Base-by-base conservation (phyloP, 2,329 filamentous ascomycete genomes). In the Ascomycota sp. region DNA sequence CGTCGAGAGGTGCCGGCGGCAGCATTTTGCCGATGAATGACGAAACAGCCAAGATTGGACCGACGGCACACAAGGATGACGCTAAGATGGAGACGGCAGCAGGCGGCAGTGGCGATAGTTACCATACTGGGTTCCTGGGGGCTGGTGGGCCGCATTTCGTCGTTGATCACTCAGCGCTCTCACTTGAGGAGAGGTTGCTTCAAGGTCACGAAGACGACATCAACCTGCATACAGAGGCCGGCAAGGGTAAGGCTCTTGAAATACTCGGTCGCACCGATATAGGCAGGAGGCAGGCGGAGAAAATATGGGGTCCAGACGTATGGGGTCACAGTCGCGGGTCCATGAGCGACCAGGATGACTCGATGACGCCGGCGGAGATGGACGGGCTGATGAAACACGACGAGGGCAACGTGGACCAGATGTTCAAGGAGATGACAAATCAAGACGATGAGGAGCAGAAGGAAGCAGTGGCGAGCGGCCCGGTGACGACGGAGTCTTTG, bases 341-440 rank as follows among this genome's bases (percentile, higher is more conserved):
- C 8, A 43, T 49, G 20, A 38, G 41, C 15, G 38, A 44, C 9
- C 34, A 35, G 4, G 37, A 34, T 15, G 38, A 41, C 27, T 41
- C 45, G 8, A 40, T 50, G 28, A 38, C 46, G 2, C 43, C 47
- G 0, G 35, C 33, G 8, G 39, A 40, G 6, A 39, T 47, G 30
- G 45, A 47, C 24, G 43, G 44, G n/a, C 36, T 44, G 32, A 43
- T 45, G 35, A 52, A 46, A 32, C 40, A 47, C 5, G 56, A 59
- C 23, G 60, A 61, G 12, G 55, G 53, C 26, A 61, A 59, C 19
- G 61, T 63, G 4, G 60, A 65, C 32, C 59, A 58, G 37, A 66
- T 69, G 60, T 67, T 68, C 41, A 53, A 59, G 27, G 63, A 67
- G 26, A 55, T 69, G 37, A 65, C 62, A 4, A 64, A 67, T 33